Evolutionary conservation across 495 filamentous ascomycete genomes (phyloP), one percentile per base, ranked within the genome.

Genomic region (Aspergillus haitiensis): DNA sequence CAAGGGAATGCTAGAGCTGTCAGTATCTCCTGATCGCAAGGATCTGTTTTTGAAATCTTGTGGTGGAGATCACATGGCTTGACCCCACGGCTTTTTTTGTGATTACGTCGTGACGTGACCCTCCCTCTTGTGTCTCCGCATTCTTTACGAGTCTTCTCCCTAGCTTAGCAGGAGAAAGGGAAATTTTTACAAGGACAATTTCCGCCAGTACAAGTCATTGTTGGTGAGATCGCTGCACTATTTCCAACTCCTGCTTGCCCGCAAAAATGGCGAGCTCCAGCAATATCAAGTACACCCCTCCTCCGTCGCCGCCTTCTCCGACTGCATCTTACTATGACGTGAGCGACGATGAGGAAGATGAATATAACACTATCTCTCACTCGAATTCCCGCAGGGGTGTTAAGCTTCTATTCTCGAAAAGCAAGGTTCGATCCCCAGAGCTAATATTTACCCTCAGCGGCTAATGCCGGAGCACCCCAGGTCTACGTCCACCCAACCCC

Each of bases 401-500:
- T 44, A 98, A 97, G 77, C 79, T 98, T n/a, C 77, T 98, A 31
- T 97, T 87, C 67, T 92, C 92, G 27, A 98, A 98, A 75, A 97
- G 92, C 86, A 98, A 98, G 80, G 91, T 87, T 63, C 39, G 79
- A 70, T 34, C 18, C 18, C 16, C 12, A 34, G 46, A 9, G 39
- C 18, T 32, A 21, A 6, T 60, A 13, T 7, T 21, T 5, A 4
- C 12, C 32, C 32, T 53, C 15, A 18, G 6, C 9, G 44, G 44
- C 44, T 47, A 47, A 47, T 16, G 9, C 5, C 9, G 6, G 40
- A 60, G 50, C 59, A 60, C 58, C 13, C 45, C 49, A 92, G 89
- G 93, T 98, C 69, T 98, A 98, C 69, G 86, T 98, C n/a, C 94
- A 98, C 73, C 94, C 95, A 0, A 93, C 91, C 0, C 88, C 95